Conservation (phyloP, 495 filamentous ascomycete genomes). For the Talaromyces trachyspermus region DNA sequence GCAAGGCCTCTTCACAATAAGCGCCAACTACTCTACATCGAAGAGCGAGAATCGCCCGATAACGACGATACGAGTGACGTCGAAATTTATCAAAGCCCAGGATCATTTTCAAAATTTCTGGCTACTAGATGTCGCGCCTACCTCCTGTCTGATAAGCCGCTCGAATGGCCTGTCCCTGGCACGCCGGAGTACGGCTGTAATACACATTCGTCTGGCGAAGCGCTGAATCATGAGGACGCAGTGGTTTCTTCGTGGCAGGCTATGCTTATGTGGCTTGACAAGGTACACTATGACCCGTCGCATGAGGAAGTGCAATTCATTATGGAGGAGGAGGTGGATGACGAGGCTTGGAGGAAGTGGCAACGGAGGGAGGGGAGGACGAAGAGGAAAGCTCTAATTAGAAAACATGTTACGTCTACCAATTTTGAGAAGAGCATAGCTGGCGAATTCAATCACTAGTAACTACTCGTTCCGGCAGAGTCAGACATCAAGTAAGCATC, state of each 20-base stretch:
- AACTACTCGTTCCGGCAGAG: too few relatives aligned
- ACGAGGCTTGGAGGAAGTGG: conserved; percentile 1
- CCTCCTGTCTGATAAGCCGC: conserved; percentile 37
- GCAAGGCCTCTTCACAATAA: conserved; percentile 24
- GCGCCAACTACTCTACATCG: not conserved
- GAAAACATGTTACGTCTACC: too few relatives aligned
- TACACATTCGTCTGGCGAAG: conserved; percentile 40
- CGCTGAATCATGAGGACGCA: conserved; percentile 31
- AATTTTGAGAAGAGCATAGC: too few relatives aligned
- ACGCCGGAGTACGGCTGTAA: conserved; percentile 34
- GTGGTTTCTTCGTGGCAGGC: conserved; percentile 27
- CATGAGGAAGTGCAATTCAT: conserved; percentile 18
- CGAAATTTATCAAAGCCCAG: conserved; percentile 5
- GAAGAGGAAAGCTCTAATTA: too few relatives aligned
- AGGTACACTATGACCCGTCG: conserved; percentile 22
- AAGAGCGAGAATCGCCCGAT: not conserved
- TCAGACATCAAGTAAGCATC: too few relatives aligned
- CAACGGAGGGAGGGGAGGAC: not conserved
- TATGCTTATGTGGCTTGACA: conserved; percentile 37
- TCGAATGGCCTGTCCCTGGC: conserved; percentile 42
- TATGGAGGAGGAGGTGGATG: conserved; percentile 5
- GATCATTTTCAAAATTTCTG: conserved; percentile 28
- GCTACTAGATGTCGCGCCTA: conserved; percentile 54
- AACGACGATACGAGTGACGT: not conserved
- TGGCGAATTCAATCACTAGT: too few relatives aligned